Evolutionary conservation across 1,139 yeast genomes (phyloP), one percentile per base, ranked within the genome.

Genomic region (Protomyces inundatus): DNA sequence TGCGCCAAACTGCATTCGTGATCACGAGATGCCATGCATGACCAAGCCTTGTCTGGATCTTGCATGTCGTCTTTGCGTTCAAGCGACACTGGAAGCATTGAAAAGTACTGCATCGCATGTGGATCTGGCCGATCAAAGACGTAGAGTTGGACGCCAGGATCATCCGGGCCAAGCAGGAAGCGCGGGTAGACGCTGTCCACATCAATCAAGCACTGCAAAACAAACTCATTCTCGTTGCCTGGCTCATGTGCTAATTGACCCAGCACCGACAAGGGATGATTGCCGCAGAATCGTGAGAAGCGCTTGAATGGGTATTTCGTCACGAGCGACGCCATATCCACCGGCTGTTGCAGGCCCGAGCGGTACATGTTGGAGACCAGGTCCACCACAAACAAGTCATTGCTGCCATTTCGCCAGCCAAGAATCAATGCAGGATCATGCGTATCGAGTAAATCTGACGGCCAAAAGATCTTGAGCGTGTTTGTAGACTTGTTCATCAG

Each of bases 81-180:
- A 59, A 87, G 80, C 40, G 83, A 79, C 50, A 87, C 87, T 0
- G 97, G 96, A 33, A 80, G 77, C 4, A 88, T 75, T 0, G 97
- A 86, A 69, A 85, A 87, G 73, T 88, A 90, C 70, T 91, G 97
- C 80, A 93, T 81, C 67, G 83, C 81, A 53, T 79, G 79, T 34
- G 88, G 84, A 60, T 83, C 81, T 0, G 98, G 98, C 0, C 95
- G 88, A 40, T 83, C 82, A 73, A 85, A 91, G 16, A 82, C 70
- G 1, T 91, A 77, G 1, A 89, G 71, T 36, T 79, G 79, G 55
- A 75, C 71, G 61, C 39, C 70, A 71, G 52, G 48, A 48, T 53
- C 60, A 45, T 23, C 51, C 9, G 33, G 54, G 12, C 35, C 50
- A 12, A 50, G 59, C 23, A 56, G 37, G 56, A 64, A 66, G 46